phyloP scores from a whole-genome alignment of 179 eudicot genomes.

The Nepenthes alata region DNA sequence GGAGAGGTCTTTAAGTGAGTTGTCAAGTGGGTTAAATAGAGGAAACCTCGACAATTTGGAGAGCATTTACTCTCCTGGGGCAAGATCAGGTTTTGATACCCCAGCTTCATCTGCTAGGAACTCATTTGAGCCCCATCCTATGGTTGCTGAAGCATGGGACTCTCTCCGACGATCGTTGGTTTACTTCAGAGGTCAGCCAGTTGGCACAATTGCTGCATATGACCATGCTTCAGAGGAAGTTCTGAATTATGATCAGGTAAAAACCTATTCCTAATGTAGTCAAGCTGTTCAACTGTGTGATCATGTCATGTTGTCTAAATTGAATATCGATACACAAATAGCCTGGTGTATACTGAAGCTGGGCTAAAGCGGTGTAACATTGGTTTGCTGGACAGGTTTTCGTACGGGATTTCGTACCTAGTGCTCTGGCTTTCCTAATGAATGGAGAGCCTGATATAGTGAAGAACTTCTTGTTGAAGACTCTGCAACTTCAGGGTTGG shows the following conservation, averaged over 20 bases:
- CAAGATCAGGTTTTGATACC: slow-evolving; percentile 67
- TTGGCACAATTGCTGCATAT: slow-evolving; percentile 89
- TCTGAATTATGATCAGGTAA: slow-evolving; percentile 92
- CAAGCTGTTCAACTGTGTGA: neutral
- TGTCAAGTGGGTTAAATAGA: slow-evolving; percentile 61
- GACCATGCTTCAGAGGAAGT: slow-evolving; percentile 98
- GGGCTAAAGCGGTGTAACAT: slow-evolving; percentile 2
- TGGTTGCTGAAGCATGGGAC: slow-evolving; percentile 99
- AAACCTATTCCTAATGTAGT: neutral
- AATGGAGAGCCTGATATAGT: slow-evolving; percentile 96
- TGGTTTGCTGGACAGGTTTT: slow-evolving; percentile 46
- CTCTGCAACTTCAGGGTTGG: slow-evolving; percentile 92
- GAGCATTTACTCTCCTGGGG: slow-evolving; percentile 64
- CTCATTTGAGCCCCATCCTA: slow-evolving; percentile 96
- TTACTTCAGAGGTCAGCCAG: slow-evolving; percentile 74
- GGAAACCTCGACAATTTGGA: slow-evolving; percentile 58
- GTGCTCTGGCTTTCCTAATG: slow-evolving; percentile 95
- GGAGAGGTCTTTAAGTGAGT: slow-evolving; percentile 90
- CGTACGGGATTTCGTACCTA: slow-evolving; percentile 93
- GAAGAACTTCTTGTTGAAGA: slow-evolving; percentile 72
- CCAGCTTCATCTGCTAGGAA: slow-evolving; percentile 85
- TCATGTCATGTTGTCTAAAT: no score
- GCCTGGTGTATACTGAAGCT: neutral
- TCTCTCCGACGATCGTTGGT: slow-evolving; percentile 86
- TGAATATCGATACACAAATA: neutral